Conservation (phyloP, 2,329 filamentous ascomycete genomes). For the Fusarium paranaense region DNA sequence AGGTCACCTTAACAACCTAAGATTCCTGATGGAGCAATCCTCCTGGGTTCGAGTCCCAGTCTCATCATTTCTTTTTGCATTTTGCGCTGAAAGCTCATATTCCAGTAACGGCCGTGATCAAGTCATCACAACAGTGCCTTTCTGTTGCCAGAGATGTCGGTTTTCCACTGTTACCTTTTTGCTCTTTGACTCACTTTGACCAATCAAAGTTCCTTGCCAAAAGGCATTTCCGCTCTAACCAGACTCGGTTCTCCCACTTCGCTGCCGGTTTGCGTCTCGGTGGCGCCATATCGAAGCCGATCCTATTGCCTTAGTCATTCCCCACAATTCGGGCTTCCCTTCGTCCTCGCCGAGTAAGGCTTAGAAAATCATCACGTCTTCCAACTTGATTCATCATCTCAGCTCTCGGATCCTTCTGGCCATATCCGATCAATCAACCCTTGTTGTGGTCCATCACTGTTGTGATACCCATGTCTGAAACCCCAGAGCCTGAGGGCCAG, state of each 20-base stretch:
- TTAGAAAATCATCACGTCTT: background rate
- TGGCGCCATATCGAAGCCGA: background rate
- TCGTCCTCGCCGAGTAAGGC: background rate
- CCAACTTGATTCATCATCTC: background rate
- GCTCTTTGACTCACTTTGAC: background rate
- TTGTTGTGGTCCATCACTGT: background rate
- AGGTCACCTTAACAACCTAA: conserved; percentile 44
- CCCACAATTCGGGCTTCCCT: background rate
- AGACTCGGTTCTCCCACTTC: background rate
- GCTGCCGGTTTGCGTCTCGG: background rate
- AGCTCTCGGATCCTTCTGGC: background rate
- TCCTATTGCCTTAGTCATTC: background rate
- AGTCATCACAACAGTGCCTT: background rate
- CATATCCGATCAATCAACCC: background rate
- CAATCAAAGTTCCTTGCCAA: background rate
- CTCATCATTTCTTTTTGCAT: conserved; percentile 41
- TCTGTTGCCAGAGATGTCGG: background rate
- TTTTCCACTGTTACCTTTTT: background rate
- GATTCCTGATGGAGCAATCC: conserved; percentile 50
- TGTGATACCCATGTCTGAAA: background rate
- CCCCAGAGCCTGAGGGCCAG: background rate
- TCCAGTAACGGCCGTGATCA: background rate
- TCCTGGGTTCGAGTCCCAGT: conserved; percentile 53
- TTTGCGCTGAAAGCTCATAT: background rate
- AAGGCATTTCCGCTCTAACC: background rate